phyloP scores from a whole-genome alignment of 2,329 filamentous ascomycete genomes.

The Acrocalymma vagum region DNA sequence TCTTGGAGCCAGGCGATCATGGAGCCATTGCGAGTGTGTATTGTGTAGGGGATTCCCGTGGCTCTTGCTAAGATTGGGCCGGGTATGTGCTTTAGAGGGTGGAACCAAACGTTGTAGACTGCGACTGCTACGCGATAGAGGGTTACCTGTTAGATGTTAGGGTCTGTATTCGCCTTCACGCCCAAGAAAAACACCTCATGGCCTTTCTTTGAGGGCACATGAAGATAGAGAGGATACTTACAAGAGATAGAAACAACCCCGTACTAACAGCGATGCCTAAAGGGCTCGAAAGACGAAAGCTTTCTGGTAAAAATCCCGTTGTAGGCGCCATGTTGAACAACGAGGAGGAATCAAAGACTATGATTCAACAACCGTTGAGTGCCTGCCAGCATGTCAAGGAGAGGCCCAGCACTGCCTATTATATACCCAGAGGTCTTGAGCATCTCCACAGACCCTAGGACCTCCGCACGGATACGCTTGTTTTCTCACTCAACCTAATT shows the following conservation, averaged over 20 bases:
- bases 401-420: too few species aligned
- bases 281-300: conserved; percentile 17
- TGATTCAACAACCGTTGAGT: too few species aligned
- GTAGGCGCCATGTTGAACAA: conserved; percentile 1
- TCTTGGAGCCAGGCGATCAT: conserved; percentile 32
- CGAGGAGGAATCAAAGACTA: too few species aligned
- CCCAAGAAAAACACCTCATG: conserved; percentile 7
- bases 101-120: conserved; percentile 53
- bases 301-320: background rate
- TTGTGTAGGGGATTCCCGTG: conserved; percentile 41
- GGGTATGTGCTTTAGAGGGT: conserved; percentile 54
- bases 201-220: background rate
- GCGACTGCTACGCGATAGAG: conserved; percentile 20
- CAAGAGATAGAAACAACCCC: conserved; percentile 17
- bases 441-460: too few species aligned
- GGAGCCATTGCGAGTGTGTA: conserved; percentile 33
- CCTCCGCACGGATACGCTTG: too few species aligned
- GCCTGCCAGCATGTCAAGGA: too few species aligned
- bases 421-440: too few species aligned
- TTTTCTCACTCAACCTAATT: too few species aligned
- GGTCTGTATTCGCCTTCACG: conserved; percentile 3
- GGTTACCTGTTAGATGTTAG: conserved; percentile 13
- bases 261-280: conserved; percentile 16
- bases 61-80: conserved; percentile 49
- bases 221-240: conserved; percentile 9